phyloP scores from a whole-genome alignment of 148 eudicot species.

The Talinum fruticosum region DNA sequence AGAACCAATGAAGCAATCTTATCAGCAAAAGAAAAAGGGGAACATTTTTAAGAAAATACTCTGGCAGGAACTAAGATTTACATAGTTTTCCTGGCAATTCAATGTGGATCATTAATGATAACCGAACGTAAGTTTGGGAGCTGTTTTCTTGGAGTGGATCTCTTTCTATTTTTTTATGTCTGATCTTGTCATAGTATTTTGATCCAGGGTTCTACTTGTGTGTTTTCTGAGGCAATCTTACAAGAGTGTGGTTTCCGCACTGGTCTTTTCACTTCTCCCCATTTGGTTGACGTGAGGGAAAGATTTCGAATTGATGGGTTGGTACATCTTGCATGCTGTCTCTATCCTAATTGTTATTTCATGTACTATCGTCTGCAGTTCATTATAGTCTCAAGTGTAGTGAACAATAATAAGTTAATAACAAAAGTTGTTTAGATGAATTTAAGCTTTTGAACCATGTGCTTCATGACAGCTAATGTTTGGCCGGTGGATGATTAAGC shows the following conservation, averaged over 20 bases:
- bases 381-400: neutral
- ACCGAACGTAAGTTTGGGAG: neutral
- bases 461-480: neutral
- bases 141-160: neutral
- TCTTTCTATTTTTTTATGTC: neutral
- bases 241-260: conserved; percentile 81
- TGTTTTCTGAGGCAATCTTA: conserved; percentile 80
- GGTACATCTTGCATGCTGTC: conserved; percentile 28
- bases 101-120: neutral
- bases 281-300: conserved; percentile 83
- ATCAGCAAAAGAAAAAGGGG: neutral
- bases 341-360: neutral
- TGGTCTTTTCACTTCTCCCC: conserved; percentile 89
- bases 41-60: neutral
- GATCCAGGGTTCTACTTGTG: conserved; percentile 83
- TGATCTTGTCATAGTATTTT: conserved; percentile 15
- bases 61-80: neutral
- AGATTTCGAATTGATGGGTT: conserved; percentile 90
- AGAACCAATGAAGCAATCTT: neutral
- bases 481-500: neutral
- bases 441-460: neutral
- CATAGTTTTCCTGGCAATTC: neutral
- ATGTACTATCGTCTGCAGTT: neutral
- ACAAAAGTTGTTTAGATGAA: neutral
- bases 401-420: conserved; percentile 1